phyloP scores from a whole-genome alignment of 768 basidiomycete species.

The Boletus vermiculosoides region DNA sequence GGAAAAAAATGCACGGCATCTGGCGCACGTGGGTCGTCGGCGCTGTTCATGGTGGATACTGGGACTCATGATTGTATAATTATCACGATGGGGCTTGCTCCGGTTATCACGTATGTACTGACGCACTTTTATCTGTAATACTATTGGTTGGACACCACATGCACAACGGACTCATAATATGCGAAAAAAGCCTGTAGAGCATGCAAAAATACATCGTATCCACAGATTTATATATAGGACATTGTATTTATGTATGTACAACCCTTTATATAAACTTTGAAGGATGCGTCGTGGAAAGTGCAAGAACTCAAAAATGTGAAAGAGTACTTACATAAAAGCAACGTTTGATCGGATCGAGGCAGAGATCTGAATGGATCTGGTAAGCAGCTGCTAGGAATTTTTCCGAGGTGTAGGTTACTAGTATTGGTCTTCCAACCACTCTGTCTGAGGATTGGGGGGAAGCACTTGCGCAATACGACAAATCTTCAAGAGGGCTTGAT shows the following conservation, averaged over 20 bases:
- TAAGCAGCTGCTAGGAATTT: too few relatives aligned
- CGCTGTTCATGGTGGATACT: constrained; percentile 12
- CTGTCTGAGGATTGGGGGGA: background rate
- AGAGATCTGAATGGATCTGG: too few relatives aligned
- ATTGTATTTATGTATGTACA: background rate
- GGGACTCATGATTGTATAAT: constrained; percentile 22
- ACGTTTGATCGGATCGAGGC: background rate
- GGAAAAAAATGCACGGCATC: background rate
- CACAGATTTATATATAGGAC: background rate
- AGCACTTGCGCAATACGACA: too few relatives aligned
- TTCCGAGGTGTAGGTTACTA: too few relatives aligned
- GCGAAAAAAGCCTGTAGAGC: background rate
- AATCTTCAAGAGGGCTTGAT: too few relatives aligned
- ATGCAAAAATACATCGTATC: background rate
- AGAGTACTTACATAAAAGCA: too few relatives aligned
- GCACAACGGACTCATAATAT: background rate
- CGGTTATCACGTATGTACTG: constrained; percentile 16
- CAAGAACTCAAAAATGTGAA: background rate
- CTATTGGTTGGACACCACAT: constrained; percentile 1
- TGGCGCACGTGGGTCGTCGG: constrained; percentile 16
- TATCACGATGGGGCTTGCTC: constrained; percentile 12
- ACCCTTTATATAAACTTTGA: background rate
- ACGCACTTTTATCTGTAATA: constrained; percentile 23
- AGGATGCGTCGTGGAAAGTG: background rate
- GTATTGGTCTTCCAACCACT: background rate